Evolutionary conservation across 2,329 filamentous ascomycete species (phyloP).

Genomic region (Fusarium sp.): DNA sequence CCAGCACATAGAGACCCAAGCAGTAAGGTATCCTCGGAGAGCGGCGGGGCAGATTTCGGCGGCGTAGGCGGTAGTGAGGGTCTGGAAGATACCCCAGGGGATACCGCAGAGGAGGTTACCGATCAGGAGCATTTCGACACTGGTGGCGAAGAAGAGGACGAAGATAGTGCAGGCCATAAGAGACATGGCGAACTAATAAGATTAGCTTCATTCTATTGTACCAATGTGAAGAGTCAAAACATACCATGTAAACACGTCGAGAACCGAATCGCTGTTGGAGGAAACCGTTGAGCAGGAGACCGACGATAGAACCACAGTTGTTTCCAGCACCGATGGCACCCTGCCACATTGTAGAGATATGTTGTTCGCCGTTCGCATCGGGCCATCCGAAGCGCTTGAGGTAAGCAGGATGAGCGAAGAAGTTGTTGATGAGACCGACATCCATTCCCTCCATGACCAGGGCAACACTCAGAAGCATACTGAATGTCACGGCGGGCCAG

Average conservation of each 20-base stretch:
- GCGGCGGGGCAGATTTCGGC: conserved; percentile 58
- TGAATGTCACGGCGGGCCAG: conserved; percentile 46
- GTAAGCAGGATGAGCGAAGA: conserved; percentile 57
- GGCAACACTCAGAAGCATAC: conserved; percentile 48
- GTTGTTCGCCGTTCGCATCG: conserved; percentile 49
- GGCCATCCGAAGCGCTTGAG: conserved; percentile 56
- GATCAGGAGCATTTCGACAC: conserved; percentile 54
- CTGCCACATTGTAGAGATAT: conserved; percentile 60
- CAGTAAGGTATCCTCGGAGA: conserved; percentile 60
- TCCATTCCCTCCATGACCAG: conserved; percentile 57
- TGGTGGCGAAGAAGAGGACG: conserved; percentile 58
- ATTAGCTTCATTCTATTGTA: not conserved
- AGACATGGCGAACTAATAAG: conserved; percentile 48
- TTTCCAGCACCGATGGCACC: conserved; percentile 60
- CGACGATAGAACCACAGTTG: conserved; percentile 60
- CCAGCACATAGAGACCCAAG: conserved; percentile 62
- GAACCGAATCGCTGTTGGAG: conserved; percentile 60
- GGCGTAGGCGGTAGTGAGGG: conserved; percentile 60
- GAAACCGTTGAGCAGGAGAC: conserved; percentile 60
- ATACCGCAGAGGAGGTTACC: conserved; percentile 60
- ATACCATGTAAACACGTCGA: conserved; percentile 59
- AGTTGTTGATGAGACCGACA: conserved; percentile 53
- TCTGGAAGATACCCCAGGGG: conserved; percentile 60
- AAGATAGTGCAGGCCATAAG: conserved; percentile 58
- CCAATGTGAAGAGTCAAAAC: not conserved